phyloP scores from a whole-genome alignment of 2,329 filamentous ascomycete species.

The Phaeosphaeria sp. region DNA sequence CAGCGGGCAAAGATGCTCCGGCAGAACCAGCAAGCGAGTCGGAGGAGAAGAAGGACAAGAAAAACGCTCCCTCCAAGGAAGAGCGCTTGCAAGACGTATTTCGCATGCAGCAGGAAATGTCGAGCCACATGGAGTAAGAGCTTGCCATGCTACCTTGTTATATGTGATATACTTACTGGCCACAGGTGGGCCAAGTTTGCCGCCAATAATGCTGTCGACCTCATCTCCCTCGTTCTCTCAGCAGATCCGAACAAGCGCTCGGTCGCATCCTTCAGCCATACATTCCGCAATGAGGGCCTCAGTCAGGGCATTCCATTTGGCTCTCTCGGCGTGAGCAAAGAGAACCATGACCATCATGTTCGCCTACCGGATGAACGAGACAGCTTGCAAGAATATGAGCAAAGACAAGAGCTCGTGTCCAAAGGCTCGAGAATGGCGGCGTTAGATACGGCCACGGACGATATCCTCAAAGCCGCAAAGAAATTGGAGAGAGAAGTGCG shows the following conservation, averaged over 20 bases:
- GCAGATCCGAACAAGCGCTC: conserved; percentile 35
- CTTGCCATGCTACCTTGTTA: conserved; percentile 52
- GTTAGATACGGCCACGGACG: conserved; percentile 76
- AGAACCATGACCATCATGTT: conserved; percentile 24
- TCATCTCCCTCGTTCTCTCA: conserved; percentile 41
- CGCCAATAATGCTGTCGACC: conserved; percentile 41
- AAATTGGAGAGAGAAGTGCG: conserved; percentile 78
- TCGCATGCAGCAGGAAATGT: conserved; percentile 51
- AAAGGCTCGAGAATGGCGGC: conserved; percentile 80
- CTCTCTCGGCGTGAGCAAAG: conserved; percentile 38
- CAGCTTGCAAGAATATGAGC: conserved; percentile 41
- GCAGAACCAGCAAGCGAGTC: conserved; percentile 54
- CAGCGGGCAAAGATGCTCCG: conserved; percentile 49
- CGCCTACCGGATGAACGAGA: conserved; percentile 25
- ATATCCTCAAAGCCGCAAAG: conserved; percentile 73
- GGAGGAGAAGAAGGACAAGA: conserved; percentile 50
- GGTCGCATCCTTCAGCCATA: conserved; percentile 35
- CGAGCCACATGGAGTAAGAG: conserved; percentile 52
- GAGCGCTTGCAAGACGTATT: conserved; percentile 49
- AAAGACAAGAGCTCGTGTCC: conserved; percentile 58
- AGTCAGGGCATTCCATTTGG: conserved; percentile 46
- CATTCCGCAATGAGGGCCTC: conserved; percentile 32
- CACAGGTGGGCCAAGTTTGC: conserved; percentile 39
- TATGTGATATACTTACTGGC: conserved; percentile 31
- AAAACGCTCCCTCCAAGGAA: conserved; percentile 45